A percentile compares a stretch with the other conserved stretches of the same genome.
Evolutionary conservation across 2,329 filamentous ascomycete species (phyloP).

Genomic region (Trichoderma citrinoviride): DNA sequence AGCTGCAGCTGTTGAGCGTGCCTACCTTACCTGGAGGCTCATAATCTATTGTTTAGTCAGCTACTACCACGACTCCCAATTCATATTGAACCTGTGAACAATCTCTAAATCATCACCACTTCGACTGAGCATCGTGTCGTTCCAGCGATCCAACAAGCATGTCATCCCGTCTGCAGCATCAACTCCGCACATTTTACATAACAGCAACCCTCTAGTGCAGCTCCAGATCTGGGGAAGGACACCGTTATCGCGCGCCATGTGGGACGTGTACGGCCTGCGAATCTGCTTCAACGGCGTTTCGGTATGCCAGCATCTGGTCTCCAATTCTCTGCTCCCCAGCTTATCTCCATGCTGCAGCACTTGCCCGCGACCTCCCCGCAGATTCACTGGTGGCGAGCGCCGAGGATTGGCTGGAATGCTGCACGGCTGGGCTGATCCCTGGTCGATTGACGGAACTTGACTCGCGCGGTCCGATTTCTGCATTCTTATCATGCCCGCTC

Average conservation of each 20-base stretch:
- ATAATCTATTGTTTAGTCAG: not conserved
- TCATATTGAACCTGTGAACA: no score
- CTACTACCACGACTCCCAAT: not conserved
- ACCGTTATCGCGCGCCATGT: slow-evolving; percentile 15
- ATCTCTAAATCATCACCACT: not conserved
- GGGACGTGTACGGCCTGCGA: not conserved
- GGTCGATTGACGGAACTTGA: not conserved
- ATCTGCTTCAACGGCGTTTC: not conserved
- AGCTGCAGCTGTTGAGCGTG: not conserved
- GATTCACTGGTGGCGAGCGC: not conserved
- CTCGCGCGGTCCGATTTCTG: slow-evolving; percentile 5
- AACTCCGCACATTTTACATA: slow-evolving; percentile 13
- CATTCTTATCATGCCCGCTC: not conserved
- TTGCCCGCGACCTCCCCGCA: slow-evolving; percentile 4
- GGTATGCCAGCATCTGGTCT: not conserved
- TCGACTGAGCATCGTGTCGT: not conserved
- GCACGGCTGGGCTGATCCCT: not conserved
- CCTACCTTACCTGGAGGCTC: not conserved
- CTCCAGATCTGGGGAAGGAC: slow-evolving; percentile 15
- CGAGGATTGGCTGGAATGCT: slow-evolving; percentile 5
- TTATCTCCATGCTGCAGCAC: slow-evolving; percentile 1
- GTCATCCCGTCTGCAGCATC: no score
- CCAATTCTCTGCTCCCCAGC: not conserved
- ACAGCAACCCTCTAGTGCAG: slow-evolving; percentile 10
- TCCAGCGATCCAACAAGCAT: no score